These are phyloP conservation scores for Colletotrichum magnum DNA, from an alignment of 2,329 filamentous ascomycete genomes.

Conservation along the genomic window DNA sequence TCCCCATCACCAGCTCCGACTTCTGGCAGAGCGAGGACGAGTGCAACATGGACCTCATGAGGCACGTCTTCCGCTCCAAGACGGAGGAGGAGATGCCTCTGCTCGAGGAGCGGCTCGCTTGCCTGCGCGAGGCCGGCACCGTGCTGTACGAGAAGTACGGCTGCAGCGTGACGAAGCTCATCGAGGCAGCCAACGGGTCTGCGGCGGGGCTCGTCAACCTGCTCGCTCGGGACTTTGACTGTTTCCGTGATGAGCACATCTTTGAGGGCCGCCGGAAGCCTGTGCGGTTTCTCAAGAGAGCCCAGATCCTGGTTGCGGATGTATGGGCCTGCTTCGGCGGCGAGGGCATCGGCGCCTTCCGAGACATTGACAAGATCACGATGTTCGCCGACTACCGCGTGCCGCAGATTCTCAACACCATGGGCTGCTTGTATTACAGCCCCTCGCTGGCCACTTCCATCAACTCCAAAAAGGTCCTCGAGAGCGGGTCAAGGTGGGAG, in stretches of 20 bases:
- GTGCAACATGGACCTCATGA: conserved; percentile 81
- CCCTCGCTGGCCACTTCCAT: conserved; percentile 83
- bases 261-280: conserved; percentile 79
- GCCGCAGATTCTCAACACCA: conserved; percentile 88
- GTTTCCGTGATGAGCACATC: conserved; percentile 85
- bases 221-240: conserved; percentile 84
- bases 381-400: conserved; percentile 99
- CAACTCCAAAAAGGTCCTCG: conserved; percentile 73
- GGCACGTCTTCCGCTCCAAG: conserved; percentile 86
- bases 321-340: conserved; percentile 97
- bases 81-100: conserved; percentile 91
- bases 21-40: conserved; percentile 87
- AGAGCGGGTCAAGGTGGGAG: conserved; percentile 83
- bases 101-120: conserved; percentile 81
- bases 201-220: conserved; percentile 90
- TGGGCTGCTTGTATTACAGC: conserved; percentile 88
- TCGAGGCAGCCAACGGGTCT: conserved; percentile 81
- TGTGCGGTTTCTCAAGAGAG: conserved; percentile 90
- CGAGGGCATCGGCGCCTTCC: conserved; percentile 82
- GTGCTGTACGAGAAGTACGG: conserved; percentile 84
- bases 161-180: conserved; percentile 80
- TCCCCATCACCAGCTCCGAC: conserved; percentile 88
- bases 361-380: conserved; percentile 94
- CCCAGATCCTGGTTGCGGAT: conserved; percentile 96
- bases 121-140: conserved; percentile 85